These are phyloP conservation scores for Oryza longistaminata DNA, from an alignment of 176 grass and related monocot genomes.

Conservation along the genomic window DNA sequence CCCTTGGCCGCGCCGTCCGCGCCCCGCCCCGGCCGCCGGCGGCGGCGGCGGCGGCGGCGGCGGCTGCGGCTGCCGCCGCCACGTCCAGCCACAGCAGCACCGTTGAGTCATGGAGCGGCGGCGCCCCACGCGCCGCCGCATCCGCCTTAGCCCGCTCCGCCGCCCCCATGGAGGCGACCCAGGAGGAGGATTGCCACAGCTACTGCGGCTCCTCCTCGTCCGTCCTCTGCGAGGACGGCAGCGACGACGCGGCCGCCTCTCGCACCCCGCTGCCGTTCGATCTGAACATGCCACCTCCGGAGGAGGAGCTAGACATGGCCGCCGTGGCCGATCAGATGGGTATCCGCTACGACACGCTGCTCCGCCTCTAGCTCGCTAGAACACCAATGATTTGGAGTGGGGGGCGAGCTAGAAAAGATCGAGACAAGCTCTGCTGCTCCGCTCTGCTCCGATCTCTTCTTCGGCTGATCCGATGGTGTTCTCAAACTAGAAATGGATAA, in stretches of 20 bases:
- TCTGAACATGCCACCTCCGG: slow-evolving; percentile 71
- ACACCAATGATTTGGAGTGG: slow-evolving; percentile 19
- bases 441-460: neutral
- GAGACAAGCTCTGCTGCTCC: neutral
- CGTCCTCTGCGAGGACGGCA: slow-evolving; percentile 53
- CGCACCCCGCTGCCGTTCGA: slow-evolving; percentile 63
- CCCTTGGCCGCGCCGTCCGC: slow-evolving; percentile 9
- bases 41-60: neutral
- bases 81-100: slow-evolving; percentile 91
- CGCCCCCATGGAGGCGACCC: neutral
- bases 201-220: slow-evolving; percentile 82
- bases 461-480: slow-evolving; percentile 48
- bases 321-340: slow-evolving; percentile 54
- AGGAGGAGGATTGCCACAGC: slow-evolving; percentile 56
- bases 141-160: slow-evolving; percentile 28
- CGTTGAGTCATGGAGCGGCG: slow-evolving; percentile 71
- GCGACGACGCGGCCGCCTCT: slow-evolving; percentile 46
- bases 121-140: slow-evolving; percentile 33
- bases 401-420: slow-evolving; percentile 17
- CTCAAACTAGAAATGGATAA: slow-evolving; percentile 55
- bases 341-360: slow-evolving; percentile 55
- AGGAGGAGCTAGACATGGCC: slow-evolving; percentile 28
- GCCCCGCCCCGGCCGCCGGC: neutral
- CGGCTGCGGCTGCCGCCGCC: slow-evolving; percentile 8
- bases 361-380: slow-evolving; percentile 53